Base-by-base conservation (phyloP, 2,329 filamentous ascomycete species). In the Paecilomyces dactylethromorphus region DNA sequence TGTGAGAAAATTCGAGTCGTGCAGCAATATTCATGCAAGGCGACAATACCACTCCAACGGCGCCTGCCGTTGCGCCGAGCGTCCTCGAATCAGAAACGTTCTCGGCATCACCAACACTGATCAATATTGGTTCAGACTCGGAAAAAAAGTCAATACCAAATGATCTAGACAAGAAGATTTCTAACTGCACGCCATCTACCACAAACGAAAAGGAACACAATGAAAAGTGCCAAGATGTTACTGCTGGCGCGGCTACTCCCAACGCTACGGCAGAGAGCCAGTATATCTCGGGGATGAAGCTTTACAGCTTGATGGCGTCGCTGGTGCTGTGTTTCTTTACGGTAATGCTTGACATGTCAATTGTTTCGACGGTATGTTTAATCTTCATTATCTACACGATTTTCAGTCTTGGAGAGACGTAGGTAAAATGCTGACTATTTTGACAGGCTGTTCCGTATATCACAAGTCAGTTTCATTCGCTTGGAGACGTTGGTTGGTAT, bases 361-460 rank as follows among this genome's bases (percentile, higher is more conserved):
- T 45, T 15, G 18, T 45, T 45, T 5, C 13, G 35, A 45, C 18
- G 3, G 35, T 45, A 10, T 3, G 35, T 15, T 45, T 18, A 10
- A 45, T 18, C 35, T 45, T 26, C 24, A 45, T 45, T 45, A 11
- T 18, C 13, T 13, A 10, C 13, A n/a, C n/a, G n/a, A n/a, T n/a
- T n/a, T 45, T 45, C n/a, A 8, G 35, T 45, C 35, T 45, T 45
- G 13, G 35, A 13, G 35, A 45, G 2, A 45, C 18, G 18, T 45
- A 18, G 35, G 10, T 45, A 11, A 45, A 13, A 3, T 18, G 35
- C 13, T 45, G 35, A 13, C 35, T 18, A 10, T 3, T 45, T 45
- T 18, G 13, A 45, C 4, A 73, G 71, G 71, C 79, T n/a, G 74
- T 81, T 59, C 79, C 79, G 2, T 68, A 71, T 53, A 81, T 82